Conservation (phyloP, 371 early-diverging fungal genomes). For the Mucor racemosus region DNA sequence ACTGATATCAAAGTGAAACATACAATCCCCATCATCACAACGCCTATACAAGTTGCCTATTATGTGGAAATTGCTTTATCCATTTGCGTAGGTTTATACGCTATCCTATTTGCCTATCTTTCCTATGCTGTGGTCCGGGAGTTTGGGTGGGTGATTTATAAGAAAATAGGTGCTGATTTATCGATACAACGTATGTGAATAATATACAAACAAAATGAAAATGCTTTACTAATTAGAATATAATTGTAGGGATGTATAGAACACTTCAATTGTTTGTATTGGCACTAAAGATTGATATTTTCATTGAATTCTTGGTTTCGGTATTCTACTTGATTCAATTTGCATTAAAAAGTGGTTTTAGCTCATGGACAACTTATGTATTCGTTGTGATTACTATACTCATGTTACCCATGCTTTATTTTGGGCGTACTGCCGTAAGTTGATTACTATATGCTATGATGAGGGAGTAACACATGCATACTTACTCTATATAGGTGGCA, state of each 20-base stretch:
- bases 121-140: conserved; percentile 43
- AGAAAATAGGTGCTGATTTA: conserved; percentile 56
- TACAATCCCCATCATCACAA: conserved; percentile 8
- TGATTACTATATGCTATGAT: not conserved
- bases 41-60: conserved; percentile 38
- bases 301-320: conserved; percentile 44
- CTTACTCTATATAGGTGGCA: conserved; percentile 30
- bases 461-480: not conserved
- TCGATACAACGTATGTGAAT: conserved; percentile 43
- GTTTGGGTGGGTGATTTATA: conserved; percentile 58
- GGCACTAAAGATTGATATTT: conserved; percentile 44
- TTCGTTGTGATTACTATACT: conserved; percentile 39
- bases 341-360: conserved; percentile 23
- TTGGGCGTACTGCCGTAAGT: conserved; percentile 45
- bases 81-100: conserved; percentile 35
- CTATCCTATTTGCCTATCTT: conserved; percentile 39
- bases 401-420: conserved; percentile 47
- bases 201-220: not conserved
- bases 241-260: conserved; percentile 37
- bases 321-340: conserved; percentile 44
- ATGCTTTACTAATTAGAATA: not conserved
- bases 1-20: conserved; percentile 13
- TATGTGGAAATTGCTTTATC: conserved; percentile 48
- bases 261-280: conserved; percentile 39
- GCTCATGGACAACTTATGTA: conserved; percentile 34